A percentile compares a stretch with the other conserved stretches of the same genome.
phyloP scores from a whole-genome alignment of 805 yeast species.

The Wickerhamomyces hampshirensis region DNA sequence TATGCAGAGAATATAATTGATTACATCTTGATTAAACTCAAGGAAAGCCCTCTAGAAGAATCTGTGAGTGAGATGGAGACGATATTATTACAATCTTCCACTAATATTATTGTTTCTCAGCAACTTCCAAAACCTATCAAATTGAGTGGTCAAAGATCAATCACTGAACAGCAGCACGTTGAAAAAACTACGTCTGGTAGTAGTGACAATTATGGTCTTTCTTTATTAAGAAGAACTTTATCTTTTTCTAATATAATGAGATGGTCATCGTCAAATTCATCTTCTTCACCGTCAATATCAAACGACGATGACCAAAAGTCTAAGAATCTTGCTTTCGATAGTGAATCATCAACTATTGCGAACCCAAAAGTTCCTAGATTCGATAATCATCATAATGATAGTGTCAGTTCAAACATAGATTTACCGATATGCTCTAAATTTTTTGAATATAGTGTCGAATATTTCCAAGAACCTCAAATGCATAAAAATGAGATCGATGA shows the following conservation, averaged over 20 bases:
- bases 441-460: conserved; percentile 75
- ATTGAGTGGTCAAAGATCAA: conserved; percentile 29
- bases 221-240: conserved; percentile 20
- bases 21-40: conserved; percentile 55
- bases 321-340: conserved; percentile 9
- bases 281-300: too few relatives aligned
- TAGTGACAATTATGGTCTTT: conserved; percentile 9
- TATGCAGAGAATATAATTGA: conserved; percentile 75
- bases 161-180: conserved; percentile 6
- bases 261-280: conserved; percentile 21
- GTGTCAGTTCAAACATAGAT: conserved; percentile 15
- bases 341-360: conserved; percentile 36
- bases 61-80: conserved; percentile 64
- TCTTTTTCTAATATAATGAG: conserved; percentile 27
- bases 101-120: conserved; percentile 14
- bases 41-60: conserved; percentile 52
- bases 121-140: conserved; percentile 32
- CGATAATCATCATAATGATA: conserved; percentile 20
- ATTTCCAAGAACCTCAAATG: conserved; percentile 96
- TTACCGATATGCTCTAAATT: conserved; percentile 59
- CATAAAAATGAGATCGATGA: conserved; percentile 79
- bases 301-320: conserved; percentile 6
- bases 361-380: conserved; percentile 58
- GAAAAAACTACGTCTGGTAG: conserved; percentile 1
- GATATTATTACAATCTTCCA: conserved; percentile 48